Evolutionary conservation across 805 yeast species (phyloP).

Genomic region (Lachancea quebecensis): DNA sequence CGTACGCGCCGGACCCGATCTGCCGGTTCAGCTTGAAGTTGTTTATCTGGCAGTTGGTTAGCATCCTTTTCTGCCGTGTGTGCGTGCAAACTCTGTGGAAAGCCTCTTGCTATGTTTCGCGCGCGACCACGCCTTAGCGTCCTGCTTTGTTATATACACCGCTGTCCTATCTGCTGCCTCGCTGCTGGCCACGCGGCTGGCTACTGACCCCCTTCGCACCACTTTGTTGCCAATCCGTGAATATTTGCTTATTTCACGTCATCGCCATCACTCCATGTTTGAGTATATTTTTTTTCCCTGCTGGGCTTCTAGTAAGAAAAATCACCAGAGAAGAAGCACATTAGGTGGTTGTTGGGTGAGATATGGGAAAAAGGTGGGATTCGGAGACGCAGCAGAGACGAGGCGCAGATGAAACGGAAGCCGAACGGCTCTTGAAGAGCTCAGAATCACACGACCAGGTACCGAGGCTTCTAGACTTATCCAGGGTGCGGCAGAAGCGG

Average conservation of each 20-base stretch:
- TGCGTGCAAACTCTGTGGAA: not conserved
- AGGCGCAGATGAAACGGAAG: too few species aligned
- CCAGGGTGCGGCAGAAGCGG: too few species aligned
- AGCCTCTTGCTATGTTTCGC: not conserved
- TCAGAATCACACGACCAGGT: too few species aligned
- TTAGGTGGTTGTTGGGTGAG: too few species aligned
- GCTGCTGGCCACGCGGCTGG: too few species aligned
- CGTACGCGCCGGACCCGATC: slow-evolving; percentile 67
- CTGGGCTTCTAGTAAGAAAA: not conserved
- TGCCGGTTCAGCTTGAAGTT: slow-evolving; percentile 22
- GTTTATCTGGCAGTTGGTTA: slow-evolving; percentile 23
- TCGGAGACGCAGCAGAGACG: too few species aligned
- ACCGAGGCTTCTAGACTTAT: too few species aligned
- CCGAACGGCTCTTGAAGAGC: too few species aligned
- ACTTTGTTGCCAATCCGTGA: not conserved
- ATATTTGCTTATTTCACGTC: not conserved
- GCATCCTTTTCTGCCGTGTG: slow-evolving; percentile 7
- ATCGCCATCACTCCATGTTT: not conserved
- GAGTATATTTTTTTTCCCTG: not conserved
- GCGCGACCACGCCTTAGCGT: not conserved
- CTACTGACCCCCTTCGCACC: not conserved
- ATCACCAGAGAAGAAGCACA: not conserved
- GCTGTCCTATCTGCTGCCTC: too few species aligned
- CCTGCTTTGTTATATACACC: not conserved
- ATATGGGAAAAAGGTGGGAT: too few species aligned